A percentile compares a stretch with the other conserved stretches of the same genome.
Conservation (phyloP, 2,329 filamentous ascomycete species). For the Ophiocordyceps polyrhachis-furcata region DNA sequence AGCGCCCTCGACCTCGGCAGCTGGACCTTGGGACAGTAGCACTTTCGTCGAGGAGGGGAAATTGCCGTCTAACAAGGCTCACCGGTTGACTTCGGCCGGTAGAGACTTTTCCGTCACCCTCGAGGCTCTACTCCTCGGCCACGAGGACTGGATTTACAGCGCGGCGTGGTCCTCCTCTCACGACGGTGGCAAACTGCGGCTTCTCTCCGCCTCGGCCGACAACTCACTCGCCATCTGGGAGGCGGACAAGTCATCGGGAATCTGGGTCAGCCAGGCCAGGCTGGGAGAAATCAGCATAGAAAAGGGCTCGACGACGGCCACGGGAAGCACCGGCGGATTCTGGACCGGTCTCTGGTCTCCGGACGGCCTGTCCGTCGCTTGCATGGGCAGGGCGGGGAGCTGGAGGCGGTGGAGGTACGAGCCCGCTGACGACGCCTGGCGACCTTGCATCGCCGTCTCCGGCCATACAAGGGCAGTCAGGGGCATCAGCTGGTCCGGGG, state of each 20-base stretch:
- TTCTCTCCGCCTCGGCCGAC: conserved; percentile 83
- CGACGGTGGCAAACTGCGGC: conserved; percentile 36
- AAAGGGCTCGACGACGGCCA: conserved; percentile 91
- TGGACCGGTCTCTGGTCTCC: conserved; percentile 93
- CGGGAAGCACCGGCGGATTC: conserved; percentile 87
- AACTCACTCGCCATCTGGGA: conserved; percentile 93
- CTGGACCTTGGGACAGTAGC: conserved; percentile 38
- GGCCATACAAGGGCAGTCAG: conserved; percentile 73
- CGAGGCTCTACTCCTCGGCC: conserved; percentile 79
- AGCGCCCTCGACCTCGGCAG: conserved; percentile 28
- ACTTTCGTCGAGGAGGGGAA: conserved; percentile 37
- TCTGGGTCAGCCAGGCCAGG: conserved; percentile 75
- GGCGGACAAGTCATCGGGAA: conserved; percentile 61
- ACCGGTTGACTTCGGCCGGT: conserved; percentile 45
- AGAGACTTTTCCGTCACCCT: conserved; percentile 70
- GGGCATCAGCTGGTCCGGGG: conserved; percentile 66
- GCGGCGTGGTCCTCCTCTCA: conserved; percentile 50
- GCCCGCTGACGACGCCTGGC: conserved; percentile 46
- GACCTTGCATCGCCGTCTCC: conserved; percentile 55
- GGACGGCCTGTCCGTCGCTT: conserved; percentile 53
- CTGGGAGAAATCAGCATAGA: conserved; percentile 87
- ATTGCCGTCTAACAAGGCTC: conserved; percentile 75
- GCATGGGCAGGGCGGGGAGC: conserved; percentile 76
- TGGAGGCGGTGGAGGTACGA: conserved; percentile 75
- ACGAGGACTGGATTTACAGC: conserved; percentile 97